A percentile compares a stretch with the other conserved stretches of the same genome.
Evolutionary conservation across 176 grass and related monocot species (phyloP).

Genomic region (Raddia distichophylla): DNA sequence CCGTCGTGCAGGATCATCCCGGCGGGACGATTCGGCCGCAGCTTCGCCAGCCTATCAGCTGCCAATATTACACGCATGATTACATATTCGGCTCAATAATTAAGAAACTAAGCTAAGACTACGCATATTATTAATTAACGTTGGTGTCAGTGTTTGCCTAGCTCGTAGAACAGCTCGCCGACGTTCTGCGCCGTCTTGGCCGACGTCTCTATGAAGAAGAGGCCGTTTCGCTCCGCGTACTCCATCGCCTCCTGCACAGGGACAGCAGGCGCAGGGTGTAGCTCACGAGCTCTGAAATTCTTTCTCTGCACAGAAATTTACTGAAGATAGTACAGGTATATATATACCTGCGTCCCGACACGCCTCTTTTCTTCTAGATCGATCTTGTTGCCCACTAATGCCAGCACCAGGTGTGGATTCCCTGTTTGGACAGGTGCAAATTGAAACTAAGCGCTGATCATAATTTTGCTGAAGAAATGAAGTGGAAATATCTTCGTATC

Average conservation of each 20-base stretch:
- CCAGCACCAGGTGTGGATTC: constrained; percentile 71
- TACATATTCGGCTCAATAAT: neutral
- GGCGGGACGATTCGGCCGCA: constrained; percentile 40
- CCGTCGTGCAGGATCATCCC: constrained; percentile 51
- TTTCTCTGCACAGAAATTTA: neutral
- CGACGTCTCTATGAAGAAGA: constrained; percentile 76
- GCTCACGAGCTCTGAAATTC: neutral
- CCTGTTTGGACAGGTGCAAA: constrained; percentile 26
- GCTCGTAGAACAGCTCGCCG: constrained; percentile 75
- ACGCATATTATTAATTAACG: neutral
- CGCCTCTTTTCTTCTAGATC: constrained; percentile 66
- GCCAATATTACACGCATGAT: neutral
- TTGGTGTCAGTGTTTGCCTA: constrained; percentile 46
- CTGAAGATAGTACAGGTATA: neutral
- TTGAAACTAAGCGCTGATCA: neutral
- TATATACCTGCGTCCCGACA: constrained; percentile 59
- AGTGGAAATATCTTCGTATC: neutral
- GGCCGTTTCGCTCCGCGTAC: constrained; percentile 70
- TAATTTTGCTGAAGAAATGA: neutral
- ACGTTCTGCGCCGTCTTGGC: constrained; percentile 74
- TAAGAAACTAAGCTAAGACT: neutral
- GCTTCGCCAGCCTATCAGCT: constrained; percentile 63
- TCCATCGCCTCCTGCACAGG: constrained; percentile 53
- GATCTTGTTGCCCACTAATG: constrained; percentile 77
- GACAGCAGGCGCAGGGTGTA: neutral